These are phyloP conservation scores for Pseudognaphalium luteoalbum DNA, from an alignment of 129 eudicot species.

Conservation along the genomic window DNA sequence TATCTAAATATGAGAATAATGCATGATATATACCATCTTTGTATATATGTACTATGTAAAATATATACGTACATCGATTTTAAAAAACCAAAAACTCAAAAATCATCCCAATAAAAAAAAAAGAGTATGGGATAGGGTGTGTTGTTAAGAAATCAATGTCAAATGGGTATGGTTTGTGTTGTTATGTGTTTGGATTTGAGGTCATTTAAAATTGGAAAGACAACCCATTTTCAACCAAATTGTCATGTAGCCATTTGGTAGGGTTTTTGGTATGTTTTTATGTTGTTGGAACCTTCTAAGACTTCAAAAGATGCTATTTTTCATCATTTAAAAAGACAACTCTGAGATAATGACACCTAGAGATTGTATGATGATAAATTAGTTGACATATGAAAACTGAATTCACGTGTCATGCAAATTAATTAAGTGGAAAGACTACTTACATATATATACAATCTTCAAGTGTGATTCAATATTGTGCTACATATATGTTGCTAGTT, in stretches of 20 bases:
- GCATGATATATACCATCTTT: background rate
- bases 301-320: conserved; percentile 29
- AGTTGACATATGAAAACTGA: background rate
- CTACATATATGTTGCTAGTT: too few species aligned
- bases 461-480: too few species aligned
- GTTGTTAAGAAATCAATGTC: conserved; percentile 35
- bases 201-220: conserved; percentile 33
- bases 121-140: conserved; percentile 23
- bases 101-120: conserved; percentile 2
- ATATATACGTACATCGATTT: background rate
- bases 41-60: background rate
- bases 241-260: conserved; percentile 42
- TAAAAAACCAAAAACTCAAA: conserved; percentile 10
- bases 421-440: too few species aligned
- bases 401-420: background rate
- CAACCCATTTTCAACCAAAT: conserved; percentile 31
- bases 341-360: conserved; percentile 34
- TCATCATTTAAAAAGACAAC: conserved; percentile 26
- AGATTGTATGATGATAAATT: conserved; percentile 24
- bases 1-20: background rate
- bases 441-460: too few species aligned
- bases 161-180: conserved; percentile 37
- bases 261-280: conserved; percentile 33
- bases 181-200: conserved; percentile 35
- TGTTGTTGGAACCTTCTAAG: conserved; percentile 39